A percentile compares a stretch with the other conserved stretches of the same genome.
Evolutionary conservation across 352 stramenopile species (phyloP).

Genomic region (Pythium sukuiense): DNA sequence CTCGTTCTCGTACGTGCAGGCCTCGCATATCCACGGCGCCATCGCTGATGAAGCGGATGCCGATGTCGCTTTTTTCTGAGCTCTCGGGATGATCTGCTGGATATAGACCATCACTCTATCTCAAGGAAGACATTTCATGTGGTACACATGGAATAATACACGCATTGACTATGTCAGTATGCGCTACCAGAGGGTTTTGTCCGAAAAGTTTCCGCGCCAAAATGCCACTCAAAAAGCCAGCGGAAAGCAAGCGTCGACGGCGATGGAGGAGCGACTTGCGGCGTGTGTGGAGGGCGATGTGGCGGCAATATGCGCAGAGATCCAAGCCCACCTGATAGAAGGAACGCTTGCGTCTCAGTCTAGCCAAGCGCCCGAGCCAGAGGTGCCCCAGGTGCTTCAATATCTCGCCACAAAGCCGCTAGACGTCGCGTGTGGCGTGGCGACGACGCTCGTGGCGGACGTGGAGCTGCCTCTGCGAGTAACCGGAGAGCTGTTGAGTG

Average conservation of each 20-base stretch:
- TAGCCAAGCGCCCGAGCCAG: background rate
- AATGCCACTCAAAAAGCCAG: background rate
- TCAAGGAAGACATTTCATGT: background rate
- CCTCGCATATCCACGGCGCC: constrained; percentile 37
- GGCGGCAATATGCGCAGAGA: constrained; percentile 1
- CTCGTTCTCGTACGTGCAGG: constrained; percentile 51
- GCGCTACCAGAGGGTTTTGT: background rate
- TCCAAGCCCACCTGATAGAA: constrained; percentile 1
- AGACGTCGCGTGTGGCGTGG: background rate
- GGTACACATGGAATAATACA: constrained; percentile 6
- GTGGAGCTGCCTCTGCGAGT: background rate
- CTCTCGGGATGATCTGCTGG: background rate
- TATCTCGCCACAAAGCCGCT: constrained; percentile 8
- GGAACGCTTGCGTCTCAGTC: background rate
- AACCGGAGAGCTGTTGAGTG: background rate
- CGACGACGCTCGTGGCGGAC: constrained; percentile 9
- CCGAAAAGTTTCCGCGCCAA: constrained; percentile 10
- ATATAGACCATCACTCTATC: constrained; percentile 3
- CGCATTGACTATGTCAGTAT: background rate
- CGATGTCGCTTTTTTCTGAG: background rate
- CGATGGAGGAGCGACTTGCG: constrained; percentile 7
- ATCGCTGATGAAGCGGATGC: background rate
- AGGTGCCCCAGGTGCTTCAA: constrained; percentile 13
- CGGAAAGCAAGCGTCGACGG: constrained; percentile 3
- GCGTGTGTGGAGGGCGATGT: constrained; percentile 16